phyloP scores from a whole-genome alignment of 345 rosid genomes.

The Chamaenerion angustifolium region DNA sequence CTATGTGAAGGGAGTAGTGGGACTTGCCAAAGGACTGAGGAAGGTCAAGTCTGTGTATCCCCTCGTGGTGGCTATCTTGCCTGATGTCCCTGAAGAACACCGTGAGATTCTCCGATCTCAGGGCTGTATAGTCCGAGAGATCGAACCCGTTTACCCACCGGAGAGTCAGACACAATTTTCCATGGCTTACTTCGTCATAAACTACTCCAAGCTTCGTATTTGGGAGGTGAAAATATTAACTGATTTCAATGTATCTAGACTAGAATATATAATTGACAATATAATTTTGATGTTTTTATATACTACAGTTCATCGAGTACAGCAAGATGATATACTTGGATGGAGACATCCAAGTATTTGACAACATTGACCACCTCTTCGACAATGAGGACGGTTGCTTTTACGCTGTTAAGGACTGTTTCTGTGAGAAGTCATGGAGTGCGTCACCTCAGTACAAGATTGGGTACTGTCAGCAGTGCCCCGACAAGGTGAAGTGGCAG shows the following conservation, averaged over 20 bases:
- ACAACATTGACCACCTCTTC: slow-evolving; percentile 28
- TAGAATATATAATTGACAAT: too few species aligned
- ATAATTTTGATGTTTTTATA: too few species aligned
- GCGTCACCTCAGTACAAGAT: slow-evolving; percentile 22
- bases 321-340: slow-evolving; percentile 24
- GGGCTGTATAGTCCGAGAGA: slow-evolving; percentile 26
- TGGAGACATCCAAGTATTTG: slow-evolving; percentile 28
- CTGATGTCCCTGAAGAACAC: slow-evolving; percentile 30
- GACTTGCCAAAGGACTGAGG: slow-evolving; percentile 33
- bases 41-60: slow-evolving; percentile 23
- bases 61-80: slow-evolving; percentile 26
- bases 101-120: slow-evolving; percentile 16
- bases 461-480: slow-evolving; percentile 48
- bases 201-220: slow-evolving; percentile 31
- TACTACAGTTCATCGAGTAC: slow-evolving; percentile 29
- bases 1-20: slow-evolving; percentile 30
- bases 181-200: slow-evolving; percentile 30
- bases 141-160: slow-evolving; percentile 24
- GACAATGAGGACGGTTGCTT: slow-evolving; percentile 23
- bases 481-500: slow-evolving; percentile 26
- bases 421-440: slow-evolving; percentile 36
- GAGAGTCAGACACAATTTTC: slow-evolving; percentile 26
- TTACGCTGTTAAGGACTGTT: slow-evolving; percentile 39
- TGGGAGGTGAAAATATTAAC: slow-evolving; percentile 31
- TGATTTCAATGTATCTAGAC: too few species aligned